Percentiles rank a stretch among this genome's conserved stretches.
phyloP scores from a whole-genome alignment of 2,329 filamentous ascomycete species.

The Botryotinia narcissicola region DNA sequence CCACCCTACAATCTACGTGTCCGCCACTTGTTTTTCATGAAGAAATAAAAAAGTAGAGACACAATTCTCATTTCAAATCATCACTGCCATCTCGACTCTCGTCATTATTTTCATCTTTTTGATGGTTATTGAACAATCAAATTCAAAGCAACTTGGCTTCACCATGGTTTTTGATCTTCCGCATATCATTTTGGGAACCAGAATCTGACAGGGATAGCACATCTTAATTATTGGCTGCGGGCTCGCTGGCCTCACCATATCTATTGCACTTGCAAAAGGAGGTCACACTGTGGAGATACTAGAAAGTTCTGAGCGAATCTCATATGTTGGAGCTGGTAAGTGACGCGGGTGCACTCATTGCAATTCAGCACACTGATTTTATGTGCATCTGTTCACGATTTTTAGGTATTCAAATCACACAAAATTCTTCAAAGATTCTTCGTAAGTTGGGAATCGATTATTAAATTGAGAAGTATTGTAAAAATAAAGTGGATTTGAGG shows the following conservation, averaged over 20 bases:
- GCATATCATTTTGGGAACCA: background rate
- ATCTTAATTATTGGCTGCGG: constrained; percentile 28
- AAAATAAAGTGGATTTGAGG: constrained; percentile 24
- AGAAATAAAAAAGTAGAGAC: background rate
- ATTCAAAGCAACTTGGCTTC: background rate
- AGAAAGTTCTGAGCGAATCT: background rate
- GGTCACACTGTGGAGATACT: constrained; percentile 22
- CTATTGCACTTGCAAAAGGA: constrained; percentile 24
- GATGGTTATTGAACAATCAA: background rate
- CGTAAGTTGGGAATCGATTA: background rate
- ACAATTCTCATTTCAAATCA: background rate
- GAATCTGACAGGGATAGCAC: constrained; percentile 21
- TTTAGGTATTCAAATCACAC: constrained; percentile 1
- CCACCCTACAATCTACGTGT: background rate
- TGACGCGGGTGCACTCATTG: background rate
- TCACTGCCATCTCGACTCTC: background rate
- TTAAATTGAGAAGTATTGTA: constrained; percentile 27
- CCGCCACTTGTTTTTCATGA: background rate
- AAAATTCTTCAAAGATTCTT: background rate
- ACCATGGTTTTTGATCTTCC: background rate
- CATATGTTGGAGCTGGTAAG: constrained; percentile 6
- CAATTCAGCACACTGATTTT: background rate
- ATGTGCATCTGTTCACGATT: background rate
- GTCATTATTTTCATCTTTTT: background rate
- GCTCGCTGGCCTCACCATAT: constrained; percentile 27